Base-by-base conservation (phyloP, 1,284 basidiomycete species). In the Calocybe gambosa region DNA sequence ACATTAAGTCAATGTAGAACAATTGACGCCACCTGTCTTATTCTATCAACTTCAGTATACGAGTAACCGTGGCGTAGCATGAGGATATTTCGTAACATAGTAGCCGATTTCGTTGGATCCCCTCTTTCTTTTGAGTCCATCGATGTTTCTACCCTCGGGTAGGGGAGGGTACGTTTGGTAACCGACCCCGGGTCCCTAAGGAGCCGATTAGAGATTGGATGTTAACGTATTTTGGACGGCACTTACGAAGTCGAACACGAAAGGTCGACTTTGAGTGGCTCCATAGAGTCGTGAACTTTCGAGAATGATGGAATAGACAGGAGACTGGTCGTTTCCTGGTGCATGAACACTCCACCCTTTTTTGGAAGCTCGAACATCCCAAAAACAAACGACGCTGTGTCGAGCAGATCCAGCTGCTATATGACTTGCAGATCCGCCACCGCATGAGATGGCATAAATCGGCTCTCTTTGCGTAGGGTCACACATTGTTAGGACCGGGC, bases 211-310 rank as follows among this genome's bases (percentile, higher is more conserved):
- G 29, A 34, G 18, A 26, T 19, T 5, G 4, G 25, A 12, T 1
- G 3, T 13, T n/a, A 16, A 35, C 45, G 25, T 44, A 38, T 29
- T 20, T 21, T 16, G 45, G 40, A 15, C 19, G 23, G 15, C 10
- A 12, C 70, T 61, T 54, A 73, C 83, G 62, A 89, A 89, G 60
- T 89, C 87, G 46, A 81, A 76, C 9, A 87, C 78, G 57, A 89
- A 89, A 8, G 82, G 75, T 29, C 85, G 67, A 52, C 77, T 80
- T 58, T 88, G 78, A 3, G 83, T 88, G 5, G 71, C 83, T 6
- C 85, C 87, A 53, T 82, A 89, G 34, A 88, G 62, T 21, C 87
- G 75, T 6, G 84, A 80, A 53, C 82, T 80, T 61, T 89, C 87
- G 18, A 87, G 63, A 25, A 80, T 61, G 43, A 89, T 59, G 2